Conservation (phyloP, 1,139 yeast species). For the Suhomyces anneliseae region DNA sequence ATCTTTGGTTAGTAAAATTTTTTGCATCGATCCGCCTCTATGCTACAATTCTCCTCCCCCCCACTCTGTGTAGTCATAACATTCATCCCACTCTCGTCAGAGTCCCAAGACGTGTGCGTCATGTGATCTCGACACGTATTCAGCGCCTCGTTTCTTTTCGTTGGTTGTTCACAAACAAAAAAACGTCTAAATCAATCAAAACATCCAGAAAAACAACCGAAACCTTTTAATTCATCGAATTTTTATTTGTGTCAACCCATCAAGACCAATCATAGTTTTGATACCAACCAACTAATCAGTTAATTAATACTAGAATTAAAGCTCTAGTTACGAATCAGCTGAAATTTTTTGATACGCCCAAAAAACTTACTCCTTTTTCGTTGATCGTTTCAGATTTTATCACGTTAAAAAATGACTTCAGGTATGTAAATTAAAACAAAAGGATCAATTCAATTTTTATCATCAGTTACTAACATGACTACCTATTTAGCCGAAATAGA, state of each 20-base stretch:
- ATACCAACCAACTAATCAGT: background rate
- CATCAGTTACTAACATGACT: slow-evolving; percentile 9
- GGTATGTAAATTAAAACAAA: slow-evolving; percentile 5
- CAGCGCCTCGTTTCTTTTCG: slow-evolving; percentile 8
- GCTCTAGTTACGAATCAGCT: background rate
- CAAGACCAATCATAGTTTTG: background rate
- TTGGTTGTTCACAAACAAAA: slow-evolving; percentile 9
- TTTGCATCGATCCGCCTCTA: background rate
- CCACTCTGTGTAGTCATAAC: no score
- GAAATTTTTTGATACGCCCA: slow-evolving; percentile 1
- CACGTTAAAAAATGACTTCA: slow-evolving; percentile 6
- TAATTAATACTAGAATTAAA: background rate
- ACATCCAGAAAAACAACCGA: slow-evolving; percentile 8
- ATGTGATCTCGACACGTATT: slow-evolving; percentile 10
- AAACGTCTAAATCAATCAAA: slow-evolving; percentile 8
- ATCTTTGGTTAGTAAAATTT: no score
- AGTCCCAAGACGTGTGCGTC: slow-evolving; percentile 5
- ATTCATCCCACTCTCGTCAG: no score
- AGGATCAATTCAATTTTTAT: background rate
- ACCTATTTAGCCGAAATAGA: slow-evolving; percentile 13
- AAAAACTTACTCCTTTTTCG: background rate
- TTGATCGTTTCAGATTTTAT: slow-evolving; percentile 4
- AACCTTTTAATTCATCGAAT: background rate
- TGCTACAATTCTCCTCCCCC: no score
- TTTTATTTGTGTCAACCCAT: background rate